Percentiles rank a stretch among this genome's conserved stretches.
Conservation (phyloP, 805 yeast genomes). For the Sugiyamaella qingdaonensis region DNA sequence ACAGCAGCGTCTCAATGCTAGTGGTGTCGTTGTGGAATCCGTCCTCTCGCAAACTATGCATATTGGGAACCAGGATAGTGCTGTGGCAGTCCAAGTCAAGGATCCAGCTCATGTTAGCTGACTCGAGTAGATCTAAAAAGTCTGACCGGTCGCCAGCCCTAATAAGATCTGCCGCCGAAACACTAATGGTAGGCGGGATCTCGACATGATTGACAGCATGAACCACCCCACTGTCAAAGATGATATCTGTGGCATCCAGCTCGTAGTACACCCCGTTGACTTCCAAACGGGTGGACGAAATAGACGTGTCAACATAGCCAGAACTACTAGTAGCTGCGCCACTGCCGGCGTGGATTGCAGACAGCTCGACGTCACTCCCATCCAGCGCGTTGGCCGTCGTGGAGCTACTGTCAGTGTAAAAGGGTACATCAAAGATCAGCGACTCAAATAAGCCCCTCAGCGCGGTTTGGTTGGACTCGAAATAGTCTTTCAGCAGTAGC, state of each 20-base stretch:
- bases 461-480: slow-evolving; percentile 49
- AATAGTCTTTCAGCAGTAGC: slow-evolving; percentile 56
- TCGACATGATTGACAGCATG: slow-evolving; percentile 59
- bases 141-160: slow-evolving; percentile 46
- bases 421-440: slow-evolving; percentile 54
- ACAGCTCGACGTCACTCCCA: slow-evolving; percentile 17
- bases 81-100: slow-evolving; percentile 30
- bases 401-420: slow-evolving; percentile 60
- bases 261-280: slow-evolving; percentile 6
- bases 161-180: slow-evolving; percentile 55
- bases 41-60: slow-evolving; percentile 48
- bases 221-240: slow-evolving; percentile 81
- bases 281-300: not conserved
- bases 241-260: slow-evolving; percentile 51
- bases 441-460: slow-evolving; percentile 53
- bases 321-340: not conserved
- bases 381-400: slow-evolving; percentile 25
- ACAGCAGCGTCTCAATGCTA: slow-evolving; percentile 51
- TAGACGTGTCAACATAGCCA: slow-evolving; percentile 16
- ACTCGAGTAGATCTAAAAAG: slow-evolving; percentile 45
- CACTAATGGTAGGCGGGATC: slow-evolving; percentile 53
- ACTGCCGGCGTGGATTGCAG: not conserved
- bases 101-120: slow-evolving; percentile 43
- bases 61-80: slow-evolving; percentile 72
- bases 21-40: slow-evolving; percentile 39